Percentiles rank a stretch among this genome's conserved stretches.
Conservation (phyloP, 805 yeast species). For the Candida orba region DNA sequence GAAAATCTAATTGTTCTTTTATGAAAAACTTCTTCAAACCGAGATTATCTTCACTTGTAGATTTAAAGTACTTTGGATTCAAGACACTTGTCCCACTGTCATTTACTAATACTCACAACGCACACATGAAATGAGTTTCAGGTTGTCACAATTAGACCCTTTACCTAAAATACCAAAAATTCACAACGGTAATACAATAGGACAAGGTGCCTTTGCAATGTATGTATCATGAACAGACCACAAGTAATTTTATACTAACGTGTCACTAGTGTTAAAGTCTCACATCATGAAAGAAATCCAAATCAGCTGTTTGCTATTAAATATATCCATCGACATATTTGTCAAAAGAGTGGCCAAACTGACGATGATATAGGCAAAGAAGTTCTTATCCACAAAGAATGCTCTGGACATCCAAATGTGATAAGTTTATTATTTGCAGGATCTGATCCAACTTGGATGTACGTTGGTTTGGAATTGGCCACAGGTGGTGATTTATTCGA, state of each 20-base stretch:
- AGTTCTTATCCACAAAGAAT: conserved; percentile 49
- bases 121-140: conserved; percentile 13
- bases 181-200: conserved; percentile 45
- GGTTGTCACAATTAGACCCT: conserved; percentile 39
- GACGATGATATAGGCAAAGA: conserved; percentile 44
- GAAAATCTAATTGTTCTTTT: neutral
- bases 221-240: conserved; percentile 16
- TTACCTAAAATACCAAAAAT: conserved; percentile 43
- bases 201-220: conserved; percentile 65
- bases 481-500: conserved; percentile 74
- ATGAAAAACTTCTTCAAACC: neutral
- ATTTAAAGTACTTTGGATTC: too few species aligned
- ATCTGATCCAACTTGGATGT: conserved; percentile 48
- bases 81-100: too few species aligned
- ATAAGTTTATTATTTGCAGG: conserved; percentile 49
- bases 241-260: neutral
- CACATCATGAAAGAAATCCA: conserved; percentile 29
- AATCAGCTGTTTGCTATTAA: conserved; percentile 46
- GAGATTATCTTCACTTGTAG: too few species aligned
- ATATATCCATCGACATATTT: conserved; percentile 39
- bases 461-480: conserved; percentile 64
- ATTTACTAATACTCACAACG: too few species aligned
- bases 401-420: conserved; percentile 54
- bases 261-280: conserved; percentile 39
- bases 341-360: conserved; percentile 28